phyloP scores from a whole-genome alignment of 768 basidiomycete genomes.

The Russula sp. region DNA sequence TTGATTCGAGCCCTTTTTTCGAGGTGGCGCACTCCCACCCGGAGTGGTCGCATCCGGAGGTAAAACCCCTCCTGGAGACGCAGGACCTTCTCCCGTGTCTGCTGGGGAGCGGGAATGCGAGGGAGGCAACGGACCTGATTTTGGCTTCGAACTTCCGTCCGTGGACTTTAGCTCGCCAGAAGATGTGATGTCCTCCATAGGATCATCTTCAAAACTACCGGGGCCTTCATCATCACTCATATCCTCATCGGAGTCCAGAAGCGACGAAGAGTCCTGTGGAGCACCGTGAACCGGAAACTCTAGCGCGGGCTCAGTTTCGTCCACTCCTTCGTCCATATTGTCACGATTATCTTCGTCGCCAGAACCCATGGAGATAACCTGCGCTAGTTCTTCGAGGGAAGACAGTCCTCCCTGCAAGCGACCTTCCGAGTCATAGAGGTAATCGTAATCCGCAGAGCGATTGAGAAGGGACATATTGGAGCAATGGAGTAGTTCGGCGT shows the following conservation, averaged over 20 bases:
- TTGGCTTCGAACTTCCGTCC: constrained; percentile 17
- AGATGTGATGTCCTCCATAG: constrained; percentile 80
- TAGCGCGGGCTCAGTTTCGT: constrained; percentile 59
- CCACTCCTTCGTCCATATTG: constrained; percentile 54
- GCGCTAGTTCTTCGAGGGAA: constrained; percentile 81
- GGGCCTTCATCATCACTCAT: constrained; percentile 68
- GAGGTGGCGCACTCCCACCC: constrained; percentile 18
- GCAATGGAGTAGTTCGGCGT: constrained; percentile 94
- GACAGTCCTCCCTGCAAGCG: constrained; percentile 83
- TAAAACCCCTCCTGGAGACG: constrained; percentile 1
- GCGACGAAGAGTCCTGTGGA: constrained; percentile 48
- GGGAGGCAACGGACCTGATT: constrained; percentile 5
- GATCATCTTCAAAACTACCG: constrained; percentile 74
- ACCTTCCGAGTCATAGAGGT: constrained; percentile 79
- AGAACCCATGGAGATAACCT: constrained; percentile 68
- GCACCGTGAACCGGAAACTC: constrained; percentile 65
- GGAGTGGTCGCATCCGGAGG: constrained; percentile 1
- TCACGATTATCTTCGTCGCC: constrained; percentile 55
- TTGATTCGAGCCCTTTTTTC: constrained; percentile 21
- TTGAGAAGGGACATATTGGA: constrained; percentile 98
- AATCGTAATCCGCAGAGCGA: constrained; percentile 62
- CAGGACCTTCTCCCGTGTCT: constrained; percentile 8
- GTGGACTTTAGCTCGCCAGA: constrained; percentile 52
- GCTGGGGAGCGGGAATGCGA: constrained; percentile 27
- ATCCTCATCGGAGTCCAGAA: constrained; percentile 69